Percentiles rank a stretch among this genome's conserved stretches.
These are phyloP conservation scores for Aspergillus neoniger DNA, from an alignment of 2,329 filamentous ascomycete genomes.

Conservation along the genomic window DNA sequence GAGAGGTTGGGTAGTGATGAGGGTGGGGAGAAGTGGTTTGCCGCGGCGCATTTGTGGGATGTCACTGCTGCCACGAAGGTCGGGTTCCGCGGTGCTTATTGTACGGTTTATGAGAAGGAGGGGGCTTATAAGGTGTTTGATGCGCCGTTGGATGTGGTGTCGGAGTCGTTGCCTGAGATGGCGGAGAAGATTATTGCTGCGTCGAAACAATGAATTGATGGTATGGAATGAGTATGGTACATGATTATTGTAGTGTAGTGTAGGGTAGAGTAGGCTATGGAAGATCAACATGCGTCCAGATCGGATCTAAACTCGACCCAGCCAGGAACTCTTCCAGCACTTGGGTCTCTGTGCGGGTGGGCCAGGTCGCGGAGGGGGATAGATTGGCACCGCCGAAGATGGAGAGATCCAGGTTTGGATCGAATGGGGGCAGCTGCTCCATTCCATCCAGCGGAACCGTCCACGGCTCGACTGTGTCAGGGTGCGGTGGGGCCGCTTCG, in stretches of 20 bases:
- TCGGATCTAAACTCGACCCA: background rate
- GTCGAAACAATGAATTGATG: background rate
- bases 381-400: conserved; percentile 17
- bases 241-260: background rate
- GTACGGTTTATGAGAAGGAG: conserved; percentile 56
- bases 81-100: conserved; percentile 59
- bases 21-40: conserved; percentile 54
- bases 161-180: conserved; percentile 51
- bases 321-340: conserved; percentile 25
- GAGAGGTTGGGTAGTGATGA: conserved; percentile 40
- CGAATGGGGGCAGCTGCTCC: conserved; percentile 13
- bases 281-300: background rate
- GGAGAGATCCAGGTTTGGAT: conserved; percentile 17
- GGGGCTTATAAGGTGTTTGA: conserved; percentile 53
- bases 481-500: background rate
- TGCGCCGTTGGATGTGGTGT: conserved; percentile 54
- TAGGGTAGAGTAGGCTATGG: background rate
- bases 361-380: conserved; percentile 18
- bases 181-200: conserved; percentile 39
- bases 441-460: background rate
- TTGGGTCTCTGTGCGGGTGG: conserved; percentile 23
- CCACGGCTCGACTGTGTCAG: background rate
- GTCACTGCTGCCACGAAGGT: conserved; percentile 53
- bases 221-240: background rate
- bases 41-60: conserved; percentile 63